Evolutionary conservation across 352 stramenopile species (phyloP).

Genomic region (Blastocystis sp.): DNA sequence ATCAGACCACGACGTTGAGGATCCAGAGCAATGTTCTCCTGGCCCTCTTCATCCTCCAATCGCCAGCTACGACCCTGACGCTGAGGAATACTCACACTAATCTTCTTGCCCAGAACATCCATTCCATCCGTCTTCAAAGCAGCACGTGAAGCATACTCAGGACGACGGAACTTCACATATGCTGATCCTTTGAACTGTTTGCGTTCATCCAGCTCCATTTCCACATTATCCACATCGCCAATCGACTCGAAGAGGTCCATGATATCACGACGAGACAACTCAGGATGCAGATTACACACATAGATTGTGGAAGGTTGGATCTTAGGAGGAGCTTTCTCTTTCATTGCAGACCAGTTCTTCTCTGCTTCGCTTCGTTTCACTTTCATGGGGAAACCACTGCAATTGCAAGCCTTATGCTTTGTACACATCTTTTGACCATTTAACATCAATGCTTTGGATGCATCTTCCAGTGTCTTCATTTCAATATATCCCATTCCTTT

Average conservation of each 20-base stretch:
- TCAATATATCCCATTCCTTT: constrained; percentile 62
- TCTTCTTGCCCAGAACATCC: constrained; percentile 6
- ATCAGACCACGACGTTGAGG: constrained; percentile 26
- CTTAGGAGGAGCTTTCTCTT: constrained; percentile 43
- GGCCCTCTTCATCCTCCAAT: constrained; percentile 26
- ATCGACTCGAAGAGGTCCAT: constrained; percentile 34
- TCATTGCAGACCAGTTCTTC: constrained; percentile 62
- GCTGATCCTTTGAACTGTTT: constrained; percentile 26
- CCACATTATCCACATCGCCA: constrained; percentile 52
- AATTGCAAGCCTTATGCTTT: constrained; percentile 61
- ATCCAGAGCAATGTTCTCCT: constrained; percentile 37
- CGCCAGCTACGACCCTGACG: neutral
- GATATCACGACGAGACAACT: constrained; percentile 16
- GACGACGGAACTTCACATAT: constrained; percentile 56
- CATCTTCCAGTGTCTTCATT: constrained; percentile 45
- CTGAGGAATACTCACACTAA: constrained; percentile 19
- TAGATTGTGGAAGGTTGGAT: constrained; percentile 49
- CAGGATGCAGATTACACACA: constrained; percentile 19
- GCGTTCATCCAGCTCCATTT: constrained; percentile 13
- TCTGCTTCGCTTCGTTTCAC: constrained; percentile 61
- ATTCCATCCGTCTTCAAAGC: constrained; percentile 24
- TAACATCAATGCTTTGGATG: constrained; percentile 15
- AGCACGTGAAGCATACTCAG: constrained; percentile 23
- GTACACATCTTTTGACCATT: constrained; percentile 62
- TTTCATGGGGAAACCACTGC: constrained; percentile 60